Conservation (phyloP, 345 rosid genomes). For the Leavenworthia alabamica region DNA sequence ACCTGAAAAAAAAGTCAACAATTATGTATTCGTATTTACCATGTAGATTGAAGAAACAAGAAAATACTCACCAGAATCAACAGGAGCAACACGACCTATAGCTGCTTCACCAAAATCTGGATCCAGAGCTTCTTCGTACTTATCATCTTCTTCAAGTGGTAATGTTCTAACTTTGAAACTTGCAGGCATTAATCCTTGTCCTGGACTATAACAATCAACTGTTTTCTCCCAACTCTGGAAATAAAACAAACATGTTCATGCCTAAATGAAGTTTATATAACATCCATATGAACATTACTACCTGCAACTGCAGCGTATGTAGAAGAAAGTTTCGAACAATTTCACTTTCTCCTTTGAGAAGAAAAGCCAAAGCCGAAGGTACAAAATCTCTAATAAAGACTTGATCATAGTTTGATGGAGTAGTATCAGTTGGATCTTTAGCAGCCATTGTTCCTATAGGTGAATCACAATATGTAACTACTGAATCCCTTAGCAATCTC, state of each 20-base stretch:
- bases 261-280: neutral
- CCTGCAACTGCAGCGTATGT: constrained; percentile 93
- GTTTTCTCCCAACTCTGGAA: constrained; percentile 90
- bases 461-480: constrained; percentile 67
- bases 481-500: constrained; percentile 62
- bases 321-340: constrained; percentile 92
- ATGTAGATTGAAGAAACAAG: neutral
- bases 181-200: constrained; percentile 93
- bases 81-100: constrained; percentile 92
- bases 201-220: constrained; percentile 87
- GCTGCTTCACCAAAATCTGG: constrained; percentile 96
- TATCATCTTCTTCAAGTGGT: constrained; percentile 67
- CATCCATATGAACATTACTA: neutral
- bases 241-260: constrained; percentile 1
- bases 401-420: constrained; percentile 87
- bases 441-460: constrained; percentile 95
- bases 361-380: constrained; percentile 84
- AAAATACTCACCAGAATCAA: constrained; percentile 64
- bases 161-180: constrained; percentile 82
- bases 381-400: constrained; percentile 90
- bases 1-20: constrained; percentile 38
- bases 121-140: constrained; percentile 71
- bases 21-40: neutral
- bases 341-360: constrained; percentile 82
- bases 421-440: constrained; percentile 63